Percentiles rank a stretch among this genome's conserved stretches.
These are phyloP conservation scores for Stagonosporopsis rhizophila DNA, from an alignment of 2,329 filamentous ascomycete species.

Conservation along the genomic window DNA sequence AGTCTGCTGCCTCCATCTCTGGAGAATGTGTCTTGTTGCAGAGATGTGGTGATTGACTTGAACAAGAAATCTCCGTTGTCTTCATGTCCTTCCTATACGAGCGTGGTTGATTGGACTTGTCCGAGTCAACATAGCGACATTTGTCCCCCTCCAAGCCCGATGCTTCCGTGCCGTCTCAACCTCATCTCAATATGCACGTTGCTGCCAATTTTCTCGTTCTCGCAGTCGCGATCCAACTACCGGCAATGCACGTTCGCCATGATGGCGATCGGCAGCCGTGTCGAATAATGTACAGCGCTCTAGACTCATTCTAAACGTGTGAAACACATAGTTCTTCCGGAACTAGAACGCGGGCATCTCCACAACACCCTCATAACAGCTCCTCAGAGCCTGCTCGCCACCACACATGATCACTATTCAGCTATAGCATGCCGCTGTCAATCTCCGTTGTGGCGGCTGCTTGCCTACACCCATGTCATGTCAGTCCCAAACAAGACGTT, in stretches of 20 bases:
- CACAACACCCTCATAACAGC: not conserved
- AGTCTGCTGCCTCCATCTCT: not conserved
- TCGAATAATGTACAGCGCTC: not conserved
- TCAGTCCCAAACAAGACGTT: conserved; percentile 5
- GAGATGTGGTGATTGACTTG: not conserved
- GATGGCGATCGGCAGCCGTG: not conserved
- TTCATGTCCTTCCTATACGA: not conserved
- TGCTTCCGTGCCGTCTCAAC: not conserved
- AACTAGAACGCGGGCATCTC: not conserved
- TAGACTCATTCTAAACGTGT: not conserved
- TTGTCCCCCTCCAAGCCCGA: not conserved
- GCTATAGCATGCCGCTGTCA: conserved; percentile 1
- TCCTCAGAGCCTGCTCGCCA: not conserved
- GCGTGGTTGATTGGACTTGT: conserved; percentile 5
- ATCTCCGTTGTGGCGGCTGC: conserved; percentile 10
- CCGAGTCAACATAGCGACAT: not conserved
- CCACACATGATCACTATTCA: not conserved
- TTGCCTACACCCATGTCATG: not conserved
- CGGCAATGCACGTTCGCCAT: not conserved
- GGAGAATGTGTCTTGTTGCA: not conserved
- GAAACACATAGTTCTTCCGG: conserved; percentile 13
- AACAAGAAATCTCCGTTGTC: not conserved
- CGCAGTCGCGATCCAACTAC: not conserved
- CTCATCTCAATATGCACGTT: not conserved
- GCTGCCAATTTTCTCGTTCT: not conserved